Percentiles rank a stretch among this genome's conserved stretches.
These are phyloP conservation scores for Aegilops sharonensis DNA, from an alignment of 176 grass and related monocot genomes.

Conservation along the genomic window DNA sequence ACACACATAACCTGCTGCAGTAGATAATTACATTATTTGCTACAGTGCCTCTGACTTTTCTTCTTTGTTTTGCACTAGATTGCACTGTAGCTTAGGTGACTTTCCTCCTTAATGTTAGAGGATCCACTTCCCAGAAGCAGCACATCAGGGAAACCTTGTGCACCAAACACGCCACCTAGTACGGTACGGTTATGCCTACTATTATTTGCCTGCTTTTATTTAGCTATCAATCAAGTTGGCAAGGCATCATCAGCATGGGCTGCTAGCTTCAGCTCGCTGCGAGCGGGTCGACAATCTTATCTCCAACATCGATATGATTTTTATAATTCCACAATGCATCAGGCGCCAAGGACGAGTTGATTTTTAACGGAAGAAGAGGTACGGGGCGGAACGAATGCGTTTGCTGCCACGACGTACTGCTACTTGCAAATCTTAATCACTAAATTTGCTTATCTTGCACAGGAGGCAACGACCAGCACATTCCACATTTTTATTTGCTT, in stretches of 20 bases:
- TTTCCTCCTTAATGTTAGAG: too few species aligned
- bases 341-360: not conserved
- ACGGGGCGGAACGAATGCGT: not conserved
- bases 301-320: not conserved
- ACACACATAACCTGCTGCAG: too few species aligned
- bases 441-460: not conserved
- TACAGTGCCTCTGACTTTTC: too few species aligned
- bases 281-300: not conserved
- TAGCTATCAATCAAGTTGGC: not conserved
- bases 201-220: not conserved
- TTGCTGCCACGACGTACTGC: not conserved
- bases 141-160: not conserved
- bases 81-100: too few species aligned
- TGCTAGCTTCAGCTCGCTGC: not conserved
- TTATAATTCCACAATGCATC: not conserved
- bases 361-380: not conserved
- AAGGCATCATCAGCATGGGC: not conserved
- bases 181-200: not conserved
- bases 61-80: too few species aligned
- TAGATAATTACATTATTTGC: too few species aligned
- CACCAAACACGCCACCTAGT: conserved; percentile 18
- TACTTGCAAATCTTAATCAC: not conserved
- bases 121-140: too few species aligned
- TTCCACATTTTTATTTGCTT: not conserved
- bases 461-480: not conserved